These are phyloP conservation scores for Xanthoconium stramineum DNA, from an alignment of 768 basidiomycete species.

Conservation along the genomic window DNA sequence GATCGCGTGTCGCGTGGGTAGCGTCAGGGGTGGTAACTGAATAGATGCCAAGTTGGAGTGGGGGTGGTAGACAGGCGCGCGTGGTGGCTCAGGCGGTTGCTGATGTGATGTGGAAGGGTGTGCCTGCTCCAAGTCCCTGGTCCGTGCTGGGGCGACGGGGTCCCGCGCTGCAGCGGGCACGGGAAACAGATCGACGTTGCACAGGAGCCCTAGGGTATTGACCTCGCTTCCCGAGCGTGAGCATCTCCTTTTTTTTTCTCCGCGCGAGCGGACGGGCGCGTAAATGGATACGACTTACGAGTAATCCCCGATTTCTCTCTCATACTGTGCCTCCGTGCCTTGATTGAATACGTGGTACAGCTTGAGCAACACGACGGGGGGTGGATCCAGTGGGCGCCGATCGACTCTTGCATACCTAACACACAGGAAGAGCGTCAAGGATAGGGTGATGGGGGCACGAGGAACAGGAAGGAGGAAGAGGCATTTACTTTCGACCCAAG, in stretches of 20 bases:
- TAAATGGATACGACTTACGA: conserved; percentile 34
- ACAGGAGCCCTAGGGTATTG: conserved; percentile 64
- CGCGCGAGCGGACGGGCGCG: not conserved
- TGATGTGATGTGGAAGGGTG: conserved; percentile 4
- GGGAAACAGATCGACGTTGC: conserved; percentile 76
- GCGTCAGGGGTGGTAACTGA: conserved; percentile 22
- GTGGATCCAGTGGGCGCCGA: conserved; percentile 67
- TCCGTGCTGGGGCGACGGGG: not conserved
- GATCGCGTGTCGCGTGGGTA: conserved; percentile 10
- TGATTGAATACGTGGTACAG: conserved; percentile 44
- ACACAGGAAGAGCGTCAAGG: not conserved
- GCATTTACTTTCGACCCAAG: conserved; percentile 57
- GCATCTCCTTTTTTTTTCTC: not conserved
- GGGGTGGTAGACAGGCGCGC: conserved; percentile 13
- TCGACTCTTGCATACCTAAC: conserved; percentile 57
- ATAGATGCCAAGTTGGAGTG: conserved; percentile 12
- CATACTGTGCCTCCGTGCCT: conserved; percentile 38
- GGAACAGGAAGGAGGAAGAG: conserved; percentile 8
- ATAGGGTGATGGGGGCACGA: not conserved
- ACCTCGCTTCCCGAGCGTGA: conserved; percentile 45
- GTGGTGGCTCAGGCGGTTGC: conserved; percentile 5
- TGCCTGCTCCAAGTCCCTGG: conserved; percentile 12
- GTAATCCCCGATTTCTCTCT: conserved; percentile 49
- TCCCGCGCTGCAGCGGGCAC: conserved; percentile 35
- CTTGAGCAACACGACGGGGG: conserved; percentile 53